phyloP scores from a whole-genome alignment of 768 basidiomycete genomes.

The Lactifluus volemus region DNA sequence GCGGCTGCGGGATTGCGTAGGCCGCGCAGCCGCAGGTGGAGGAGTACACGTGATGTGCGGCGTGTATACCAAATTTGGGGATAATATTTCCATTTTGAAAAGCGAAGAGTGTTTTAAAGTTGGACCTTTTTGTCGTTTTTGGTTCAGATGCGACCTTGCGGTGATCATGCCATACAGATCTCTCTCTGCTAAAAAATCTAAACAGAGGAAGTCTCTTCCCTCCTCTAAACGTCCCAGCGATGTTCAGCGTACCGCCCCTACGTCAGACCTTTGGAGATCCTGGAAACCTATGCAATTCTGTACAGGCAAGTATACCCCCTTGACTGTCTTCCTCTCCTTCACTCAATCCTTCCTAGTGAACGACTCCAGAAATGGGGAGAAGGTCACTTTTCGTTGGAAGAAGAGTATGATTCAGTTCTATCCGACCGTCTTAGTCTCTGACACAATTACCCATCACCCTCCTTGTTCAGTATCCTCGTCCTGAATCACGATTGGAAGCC shows the following conservation, averaged over 20 bases:
- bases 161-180: background rate
- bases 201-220: background rate
- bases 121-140: background rate
- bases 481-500: conserved; percentile 6
- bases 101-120: background rate
- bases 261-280: background rate
- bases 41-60: background rate
- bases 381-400: background rate
- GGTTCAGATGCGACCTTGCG: background rate
- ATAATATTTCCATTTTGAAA: background rate
- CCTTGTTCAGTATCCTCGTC: background rate
- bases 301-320: background rate
- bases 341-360: background rate
- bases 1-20: no score
- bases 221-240: background rate
- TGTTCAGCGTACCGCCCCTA: background rate
- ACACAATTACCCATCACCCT: background rate
- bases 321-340: background rate
- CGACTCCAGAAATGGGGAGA: background rate
- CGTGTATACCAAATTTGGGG: background rate
- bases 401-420: background rate
- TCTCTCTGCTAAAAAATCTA: background rate
- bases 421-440: background rate
- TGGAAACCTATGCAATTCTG: conserved; percentile 9
- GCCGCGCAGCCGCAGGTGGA: background rate